Evolutionary conservation across 2,329 filamentous ascomycete species (phyloP), one percentile per base, ranked within the genome.

Genomic region (Talaromyces albobiverticillius): DNA sequence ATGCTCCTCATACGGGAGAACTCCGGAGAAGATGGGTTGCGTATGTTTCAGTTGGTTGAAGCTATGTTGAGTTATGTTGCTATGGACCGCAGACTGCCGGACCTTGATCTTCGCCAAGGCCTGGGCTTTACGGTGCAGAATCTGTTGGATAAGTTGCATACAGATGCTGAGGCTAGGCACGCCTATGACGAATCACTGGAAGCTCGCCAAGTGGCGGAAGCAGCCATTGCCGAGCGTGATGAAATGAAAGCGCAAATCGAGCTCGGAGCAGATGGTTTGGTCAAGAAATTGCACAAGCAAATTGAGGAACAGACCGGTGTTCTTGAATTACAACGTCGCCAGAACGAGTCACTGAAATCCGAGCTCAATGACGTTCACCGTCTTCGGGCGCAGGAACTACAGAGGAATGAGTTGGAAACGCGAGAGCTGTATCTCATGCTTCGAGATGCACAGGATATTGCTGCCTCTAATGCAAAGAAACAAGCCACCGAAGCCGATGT

Each of bases 61-160:
- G 87, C 90, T n/a, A 97, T 97, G 91, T 84, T 99, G 61, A 96
- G 91, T 72, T 97, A 97, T 72, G 93, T 99, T 59, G 93, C 93
- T 64, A 99, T 99, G 93, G 94, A 99, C 72, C 84, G 94, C 67
- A 83, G 94, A 59, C 74, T 97, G 60, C 94, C 94, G 36, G 93
- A 99, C 72, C 93, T 97, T 85, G 94, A 99, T 70, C 82, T 99
- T 56, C 96, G 96, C 77, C 93, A 97, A 71, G 95, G 91, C 67
- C 82, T 99, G 60, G 96, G 95, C 71, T 97, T 97, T 66, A 96
- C 93, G 0, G 94, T 99, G 9, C 94, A 97, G 75, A 95, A 85
- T 71, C 79, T 99, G 62, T 79, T 99, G 59, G 94, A 97, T 76
- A 95, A 95, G 74, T 80, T 99, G 50, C 94, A 97, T 68, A 97